These are phyloP conservation scores for Brasenia schreberi DNA, from an alignment of 164 flowering plant species.

Conservation along the genomic window DNA sequence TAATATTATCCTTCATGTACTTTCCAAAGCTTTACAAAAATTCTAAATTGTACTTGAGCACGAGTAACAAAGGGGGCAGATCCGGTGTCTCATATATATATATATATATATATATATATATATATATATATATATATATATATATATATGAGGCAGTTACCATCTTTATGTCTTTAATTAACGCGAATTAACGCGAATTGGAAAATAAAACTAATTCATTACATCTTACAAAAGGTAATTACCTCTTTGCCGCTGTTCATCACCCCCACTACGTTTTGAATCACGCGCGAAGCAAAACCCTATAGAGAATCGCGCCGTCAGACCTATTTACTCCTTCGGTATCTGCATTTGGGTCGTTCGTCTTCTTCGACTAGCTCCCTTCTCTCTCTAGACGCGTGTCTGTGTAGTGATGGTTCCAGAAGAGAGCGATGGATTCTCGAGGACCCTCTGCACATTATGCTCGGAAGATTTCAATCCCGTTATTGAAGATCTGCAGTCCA, in stretches of 20 bases:
- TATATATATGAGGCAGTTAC: too few species aligned
- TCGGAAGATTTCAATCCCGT: constrained; percentile 84
- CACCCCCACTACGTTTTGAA: background rate
- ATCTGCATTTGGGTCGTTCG: background rate
- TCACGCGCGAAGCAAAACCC: background rate
- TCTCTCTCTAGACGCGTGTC: background rate
- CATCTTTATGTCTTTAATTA: too few species aligned
- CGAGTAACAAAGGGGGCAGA: too few species aligned
- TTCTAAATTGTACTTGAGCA: too few species aligned
- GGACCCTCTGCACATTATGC: constrained; percentile 79
- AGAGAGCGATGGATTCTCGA: constrained; percentile 17
- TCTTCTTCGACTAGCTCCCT: background rate
- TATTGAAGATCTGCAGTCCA: constrained; percentile 68
- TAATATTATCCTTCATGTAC: too few species aligned
- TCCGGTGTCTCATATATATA: too few species aligned
- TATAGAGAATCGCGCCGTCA: background rate
- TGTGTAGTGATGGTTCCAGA: background rate
- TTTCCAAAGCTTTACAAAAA: too few species aligned
- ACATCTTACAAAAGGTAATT: too few species aligned
- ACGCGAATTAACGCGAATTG: too few species aligned
- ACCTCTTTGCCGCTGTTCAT: background rate
- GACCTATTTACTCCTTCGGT: background rate
- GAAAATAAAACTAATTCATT: too few species aligned
- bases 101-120: too few species aligned
- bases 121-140: too few species aligned